phyloP scores from a whole-genome alignment of 306 rosid genomes.

The Glycyrrhiza uralensis region DNA sequence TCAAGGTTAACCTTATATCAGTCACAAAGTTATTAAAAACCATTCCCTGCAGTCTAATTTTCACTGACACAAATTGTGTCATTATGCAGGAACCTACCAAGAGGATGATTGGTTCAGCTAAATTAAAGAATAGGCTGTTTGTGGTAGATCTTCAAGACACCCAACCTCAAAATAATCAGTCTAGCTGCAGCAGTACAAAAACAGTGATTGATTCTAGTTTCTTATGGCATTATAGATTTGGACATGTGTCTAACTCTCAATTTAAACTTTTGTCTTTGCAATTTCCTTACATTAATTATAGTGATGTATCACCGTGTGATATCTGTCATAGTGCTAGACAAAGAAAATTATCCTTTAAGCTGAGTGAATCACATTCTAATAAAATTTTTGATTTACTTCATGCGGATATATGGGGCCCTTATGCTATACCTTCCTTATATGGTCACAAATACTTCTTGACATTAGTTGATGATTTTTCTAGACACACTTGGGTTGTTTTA shows the following conservation, averaged over 20 bases:
- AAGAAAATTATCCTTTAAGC: not conserved
- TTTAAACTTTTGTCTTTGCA: not conserved
- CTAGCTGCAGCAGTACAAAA: too few species aligned
- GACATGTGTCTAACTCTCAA: not conserved
- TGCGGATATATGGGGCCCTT: not conserved
- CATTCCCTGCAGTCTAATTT: not conserved
- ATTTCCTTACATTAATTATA: not conserved
- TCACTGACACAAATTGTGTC: not conserved
- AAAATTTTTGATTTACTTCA: not conserved
- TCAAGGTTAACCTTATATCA: not conserved
- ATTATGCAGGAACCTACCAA: not conserved
- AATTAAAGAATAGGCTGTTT: not conserved
- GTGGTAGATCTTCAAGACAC: not conserved
- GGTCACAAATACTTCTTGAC: not conserved
- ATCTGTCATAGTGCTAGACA: not conserved
- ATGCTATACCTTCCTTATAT: not conserved
- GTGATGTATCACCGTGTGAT: not conserved
- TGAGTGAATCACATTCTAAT: not conserved
- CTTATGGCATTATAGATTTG: not conserved
- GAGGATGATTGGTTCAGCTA: not conserved
- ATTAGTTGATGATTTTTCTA: not conserved
- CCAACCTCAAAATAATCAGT: too few species aligned
- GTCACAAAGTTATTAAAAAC: not conserved
- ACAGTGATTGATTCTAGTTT: not conserved
- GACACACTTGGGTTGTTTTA: not conserved